Evolutionary conservation across 129 eudicot species (phyloP).

Genomic region (Saposhnikovia divaricata): DNA sequence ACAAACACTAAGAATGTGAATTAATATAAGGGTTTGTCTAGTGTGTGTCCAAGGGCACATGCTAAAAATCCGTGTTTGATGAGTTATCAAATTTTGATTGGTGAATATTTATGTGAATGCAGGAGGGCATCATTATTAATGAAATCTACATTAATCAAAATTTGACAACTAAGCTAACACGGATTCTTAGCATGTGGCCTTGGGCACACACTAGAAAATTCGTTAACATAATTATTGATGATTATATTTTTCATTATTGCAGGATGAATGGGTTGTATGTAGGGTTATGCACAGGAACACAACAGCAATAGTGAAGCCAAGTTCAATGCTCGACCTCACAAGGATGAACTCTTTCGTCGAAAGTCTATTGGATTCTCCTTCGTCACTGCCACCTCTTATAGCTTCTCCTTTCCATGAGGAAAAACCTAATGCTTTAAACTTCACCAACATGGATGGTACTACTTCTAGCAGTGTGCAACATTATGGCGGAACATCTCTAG

Average conservation of each 20-base stretch:
- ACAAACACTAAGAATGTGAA: not conserved
- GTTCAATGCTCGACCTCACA: conserved; percentile 16
- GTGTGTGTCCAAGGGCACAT: too few species aligned
- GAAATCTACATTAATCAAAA: too few species aligned
- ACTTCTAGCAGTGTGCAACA: conserved; percentile 12
- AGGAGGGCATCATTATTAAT: too few species aligned
- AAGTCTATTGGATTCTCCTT: conserved; percentile 38
- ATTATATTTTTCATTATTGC: not conserved
- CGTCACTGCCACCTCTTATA: conserved; percentile 46
- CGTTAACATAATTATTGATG: not conserved
- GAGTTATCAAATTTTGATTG: too few species aligned
- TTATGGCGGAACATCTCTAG: conserved; percentile 9
- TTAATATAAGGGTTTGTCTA: too few species aligned
- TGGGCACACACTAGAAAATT: too few species aligned
- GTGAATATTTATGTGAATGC: too few species aligned
- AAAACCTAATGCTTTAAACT: not conserved
- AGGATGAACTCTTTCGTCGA: conserved; percentile 54
- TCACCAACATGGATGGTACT: conserved; percentile 3
- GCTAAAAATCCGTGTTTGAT: too few species aligned
- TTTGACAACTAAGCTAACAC: too few species aligned
- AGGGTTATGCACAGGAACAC: conserved; percentile 53
- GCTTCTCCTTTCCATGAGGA: conserved; percentile 24
- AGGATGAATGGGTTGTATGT: conserved; percentile 79
- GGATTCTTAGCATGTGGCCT: too few species aligned
- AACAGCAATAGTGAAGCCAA: conserved; percentile 22